A percentile compares a stretch with the other conserved stretches of the same genome.
phyloP scores from a whole-genome alignment of 2,329 filamentous ascomycete genomes.

The Periconia macrospinosa region DNA sequence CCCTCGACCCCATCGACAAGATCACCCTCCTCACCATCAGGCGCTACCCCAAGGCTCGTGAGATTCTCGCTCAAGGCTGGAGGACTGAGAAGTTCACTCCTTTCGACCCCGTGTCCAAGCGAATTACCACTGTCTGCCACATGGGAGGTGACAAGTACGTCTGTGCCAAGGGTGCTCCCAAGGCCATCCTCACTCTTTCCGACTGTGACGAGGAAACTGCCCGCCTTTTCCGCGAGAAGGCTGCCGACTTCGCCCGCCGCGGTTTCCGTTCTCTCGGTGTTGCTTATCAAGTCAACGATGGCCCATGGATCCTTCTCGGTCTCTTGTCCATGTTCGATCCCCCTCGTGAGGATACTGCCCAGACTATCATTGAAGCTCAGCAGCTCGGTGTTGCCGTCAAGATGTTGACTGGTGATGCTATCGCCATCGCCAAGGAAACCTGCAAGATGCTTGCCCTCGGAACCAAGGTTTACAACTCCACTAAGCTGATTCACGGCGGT shows the following conservation, averaged over 20 bases:
- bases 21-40: conserved; percentile 76
- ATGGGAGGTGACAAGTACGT: conserved; percentile 71
- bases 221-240: conserved; percentile 71
- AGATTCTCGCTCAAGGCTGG: conserved; percentile 75
- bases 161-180: conserved; percentile 77
- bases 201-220: conserved; percentile 68
- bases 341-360: conserved; percentile 75
- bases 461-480: conserved; percentile 80
- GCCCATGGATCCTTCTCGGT: conserved; percentile 72
- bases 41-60: conserved; percentile 74
- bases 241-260: conserved; percentile 73
- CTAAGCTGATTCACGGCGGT: conserved; percentile 76
- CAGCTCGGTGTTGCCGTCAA: conserved; percentile 76
- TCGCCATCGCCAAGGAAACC: conserved; percentile 78
- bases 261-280: conserved; percentile 82
- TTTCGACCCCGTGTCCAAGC: conserved; percentile 79
- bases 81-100: conserved; percentile 76
- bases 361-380: conserved; percentile 76
- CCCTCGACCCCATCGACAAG: conserved; percentile 78
- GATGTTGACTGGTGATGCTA: conserved; percentile 81
- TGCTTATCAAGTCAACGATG: conserved; percentile 75
- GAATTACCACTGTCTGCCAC: conserved; percentile 70
- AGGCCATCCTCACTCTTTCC: conserved; percentile 71
- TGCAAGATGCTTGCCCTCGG: conserved; percentile 80
- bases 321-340: conserved; percentile 82